Evolutionary conservation across 2,329 filamentous ascomycete genomes (phyloP), one percentile per base, ranked within the genome.

Genomic region (Emericellopsis atlantica): DNA sequence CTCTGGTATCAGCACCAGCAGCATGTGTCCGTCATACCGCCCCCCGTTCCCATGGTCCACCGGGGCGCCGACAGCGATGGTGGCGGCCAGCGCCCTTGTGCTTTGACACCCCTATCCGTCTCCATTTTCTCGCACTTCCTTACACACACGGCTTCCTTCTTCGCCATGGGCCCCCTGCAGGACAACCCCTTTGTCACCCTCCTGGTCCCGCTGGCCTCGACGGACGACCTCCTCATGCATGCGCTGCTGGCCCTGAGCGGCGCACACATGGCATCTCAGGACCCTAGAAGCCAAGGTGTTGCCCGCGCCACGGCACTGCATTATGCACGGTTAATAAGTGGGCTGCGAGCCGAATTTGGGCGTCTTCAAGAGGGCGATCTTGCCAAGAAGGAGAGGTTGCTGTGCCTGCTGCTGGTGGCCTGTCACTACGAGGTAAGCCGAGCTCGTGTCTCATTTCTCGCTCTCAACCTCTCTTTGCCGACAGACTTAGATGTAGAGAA

Each of bases 201-300:
- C 8, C 38, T 44, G 10, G 5, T 44, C 3, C 42, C 42, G 12
- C 39, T 44, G 15, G 42, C 36, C 9, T 37, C 24, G 11, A 26
- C 32, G 10, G 42, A 44, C 32, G 42, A 44, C 4, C 37, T 44
- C 23, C 42, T 44, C 15, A 44, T 44, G 42, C 42, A 44, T 34
- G 33, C 16, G n/a, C n/a, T 44, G 9, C 32, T 44, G 24, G 42
- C 42, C 7, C 24, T 44, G 9, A 38, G 42, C 29, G 42, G 42
- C 8, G 38, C 34, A 4, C 42, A 44, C 15, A 15, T 44, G 29
- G 29, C 42, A 6, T 33, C 7, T 11, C 40, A 41, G 11, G 18
- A 41, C 21, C 42, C 42, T 15, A 23, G 9, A n/a, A 38, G 32
- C 14, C 12, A 26, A 8, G 34, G 32, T n/a, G 21, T 41, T 11